phyloP scores from a whole-genome alignment of 805 yeast species.

The Lipomyces anomalus region DNA sequence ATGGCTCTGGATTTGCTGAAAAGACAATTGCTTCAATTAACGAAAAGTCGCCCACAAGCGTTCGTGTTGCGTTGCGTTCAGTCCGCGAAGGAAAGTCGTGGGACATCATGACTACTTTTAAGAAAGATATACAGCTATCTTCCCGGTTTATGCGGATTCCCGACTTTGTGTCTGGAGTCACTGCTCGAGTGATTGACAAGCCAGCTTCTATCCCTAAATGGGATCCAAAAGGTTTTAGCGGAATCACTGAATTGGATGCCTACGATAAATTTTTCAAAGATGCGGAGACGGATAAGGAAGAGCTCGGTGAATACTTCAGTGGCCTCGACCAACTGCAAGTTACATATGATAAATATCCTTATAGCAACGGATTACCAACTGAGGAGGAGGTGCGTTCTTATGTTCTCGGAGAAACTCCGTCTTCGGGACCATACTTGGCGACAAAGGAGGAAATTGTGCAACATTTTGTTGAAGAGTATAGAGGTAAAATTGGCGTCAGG shows the following conservation, averaged over 20 bases:
- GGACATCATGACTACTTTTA: slow-evolving; percentile 60
- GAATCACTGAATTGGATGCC: slow-evolving; percentile 33
- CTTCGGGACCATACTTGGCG: slow-evolving; percentile 60
- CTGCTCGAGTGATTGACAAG: slow-evolving; percentile 44
- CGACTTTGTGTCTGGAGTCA: slow-evolving; percentile 59
- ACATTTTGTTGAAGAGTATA: slow-evolving; percentile 50
- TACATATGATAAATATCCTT: slow-evolving; percentile 50
- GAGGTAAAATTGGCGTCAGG: slow-evolving; percentile 54
- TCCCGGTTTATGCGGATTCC: slow-evolving; percentile 61
- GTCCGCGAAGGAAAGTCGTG: slow-evolving; percentile 55
- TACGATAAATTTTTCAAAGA: slow-evolving; percentile 25
- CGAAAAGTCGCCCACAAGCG: slow-evolving; percentile 70
- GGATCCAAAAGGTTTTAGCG: slow-evolving; percentile 42
- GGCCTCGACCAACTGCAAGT: slow-evolving; percentile 18
- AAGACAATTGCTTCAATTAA: slow-evolving; percentile 50
- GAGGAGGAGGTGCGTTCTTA: slow-evolving; percentile 58
- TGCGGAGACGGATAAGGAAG: slow-evolving; percentile 16
- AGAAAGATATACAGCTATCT: slow-evolving; percentile 70
- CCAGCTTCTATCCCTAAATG: slow-evolving; percentile 48
- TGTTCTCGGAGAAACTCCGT: slow-evolving; percentile 63
- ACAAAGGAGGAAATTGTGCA: slow-evolving; percentile 62
- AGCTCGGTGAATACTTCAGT: slow-evolving; percentile 1
- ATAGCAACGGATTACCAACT: slow-evolving; percentile 73
- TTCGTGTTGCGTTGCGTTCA: slow-evolving; percentile 64
- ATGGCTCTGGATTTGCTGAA: slow-evolving; percentile 62